phyloP scores from a whole-genome alignment of 306 rosid species.

The Styphnolobium japonicum region DNA sequence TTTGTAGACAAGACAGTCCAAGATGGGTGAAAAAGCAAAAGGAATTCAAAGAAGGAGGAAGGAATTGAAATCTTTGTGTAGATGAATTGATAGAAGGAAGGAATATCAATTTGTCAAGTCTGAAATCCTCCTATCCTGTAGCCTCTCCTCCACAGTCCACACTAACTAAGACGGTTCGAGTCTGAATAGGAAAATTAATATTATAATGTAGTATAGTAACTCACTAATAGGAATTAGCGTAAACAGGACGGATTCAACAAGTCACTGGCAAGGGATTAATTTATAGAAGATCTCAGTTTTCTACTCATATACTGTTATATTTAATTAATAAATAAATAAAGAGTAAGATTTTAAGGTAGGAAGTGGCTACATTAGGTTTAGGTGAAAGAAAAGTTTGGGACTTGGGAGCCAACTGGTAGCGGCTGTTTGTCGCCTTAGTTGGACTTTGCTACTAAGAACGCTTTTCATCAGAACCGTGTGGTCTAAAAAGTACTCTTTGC shows the following conservation, averaged over 20 bases:
- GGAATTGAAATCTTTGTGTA: background rate
- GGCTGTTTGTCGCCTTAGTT: constrained; percentile 53
- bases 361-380: constrained; percentile 12
- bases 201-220: background rate
- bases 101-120: constrained; percentile 19
- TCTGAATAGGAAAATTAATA: background rate
- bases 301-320: background rate
- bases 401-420: constrained; percentile 44
- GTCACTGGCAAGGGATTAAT: background rate
- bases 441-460: constrained; percentile 29
- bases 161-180: background rate
- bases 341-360: constrained; percentile 26
- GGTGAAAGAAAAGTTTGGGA: constrained; percentile 17
- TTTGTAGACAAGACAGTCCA: constrained; percentile 30
- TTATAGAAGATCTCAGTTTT: background rate
- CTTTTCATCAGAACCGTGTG: constrained; percentile 31
- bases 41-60: background rate
- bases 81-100: constrained; percentile 24
- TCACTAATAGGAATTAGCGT: background rate
- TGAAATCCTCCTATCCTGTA: background rate
- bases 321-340: background rate
- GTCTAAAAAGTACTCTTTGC: background rate
- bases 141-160: background rate
- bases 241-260: background rate
- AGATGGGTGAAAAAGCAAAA: constrained; percentile 25